Evolutionary conservation across 305 asterid genomes (phyloP), one percentile per base, ranked within the genome.

Genomic region (Rubia peregrina): DNA sequence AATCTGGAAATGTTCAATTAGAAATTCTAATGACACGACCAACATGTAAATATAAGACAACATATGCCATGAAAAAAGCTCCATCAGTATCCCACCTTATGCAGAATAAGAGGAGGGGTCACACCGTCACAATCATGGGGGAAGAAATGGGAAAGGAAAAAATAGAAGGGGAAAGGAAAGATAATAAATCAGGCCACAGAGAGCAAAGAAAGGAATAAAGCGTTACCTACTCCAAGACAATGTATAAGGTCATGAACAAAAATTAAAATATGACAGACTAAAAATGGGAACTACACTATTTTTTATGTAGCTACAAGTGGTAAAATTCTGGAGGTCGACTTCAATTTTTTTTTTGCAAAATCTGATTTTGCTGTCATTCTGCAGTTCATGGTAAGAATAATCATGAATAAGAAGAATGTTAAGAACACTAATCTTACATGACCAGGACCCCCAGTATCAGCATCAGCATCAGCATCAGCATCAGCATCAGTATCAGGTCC

Each of bases 401-500:
- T 30, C 38, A 5, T 40, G 26, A 19, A 19, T 9, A 2, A 19
- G 55, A 65, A 42, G 36, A 64, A 64, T 9, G 19, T 1, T 17
- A 22, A 60, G 43, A 30, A 42, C 74, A 40, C 6, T 17, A 10
- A 55, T 22, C n/a, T 36, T 79, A 84, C 95, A 89, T 80, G 80
- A 68, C 67, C 80, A 67, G 71, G 59, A 51, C n/a, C 22, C 59
- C 59, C 36, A 33, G 36, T 3, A 33, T 33, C 36, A 33, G 81
- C 55, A 76, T 79, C 83, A 74, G 59, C 66, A 61, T 73, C 84
- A 75, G 71, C 65, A 60, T 73, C 36, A 33, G 36, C 36, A 33
- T 33, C 36, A 33, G 81, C 55, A 76, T 79, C 83, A 74, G 59
- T 64, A 61, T 73, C 84, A 75, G 71, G 73, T 81, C 75, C 81